Percentiles rank a stretch among this genome's conserved stretches.
These are phyloP conservation scores for Macrolepiota albuminosa DNA, from an alignment of 768 basidiomycete genomes.

Conservation along the genomic window DNA sequence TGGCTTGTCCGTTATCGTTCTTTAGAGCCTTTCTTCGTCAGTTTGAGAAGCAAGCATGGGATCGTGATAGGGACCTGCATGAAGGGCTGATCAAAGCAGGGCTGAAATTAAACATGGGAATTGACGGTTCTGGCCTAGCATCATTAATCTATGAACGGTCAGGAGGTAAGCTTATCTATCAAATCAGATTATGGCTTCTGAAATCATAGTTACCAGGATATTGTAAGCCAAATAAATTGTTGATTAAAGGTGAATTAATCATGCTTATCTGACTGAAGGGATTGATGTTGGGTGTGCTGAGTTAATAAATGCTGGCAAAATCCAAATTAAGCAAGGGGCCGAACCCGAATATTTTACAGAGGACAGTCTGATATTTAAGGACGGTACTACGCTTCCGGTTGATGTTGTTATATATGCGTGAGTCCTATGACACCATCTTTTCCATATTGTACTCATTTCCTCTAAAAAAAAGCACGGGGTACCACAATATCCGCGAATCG, in stretches of 20 bases:
- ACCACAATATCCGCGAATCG: conserved; percentile 24
- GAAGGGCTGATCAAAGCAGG: conserved; percentile 31
- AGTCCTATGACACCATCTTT: not conserved
- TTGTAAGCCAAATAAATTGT: not conserved
- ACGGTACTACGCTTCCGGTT: conserved; percentile 33
- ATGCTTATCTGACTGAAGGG: conserved; percentile 16
- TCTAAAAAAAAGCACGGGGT: conserved; percentile 19
- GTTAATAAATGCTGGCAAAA: conserved; percentile 47
- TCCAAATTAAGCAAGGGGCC: conserved; percentile 53
- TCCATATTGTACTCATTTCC: not conserved
- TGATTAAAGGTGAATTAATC: not conserved
- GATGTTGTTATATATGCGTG: conserved; percentile 45
- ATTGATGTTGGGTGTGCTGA: conserved; percentile 46
- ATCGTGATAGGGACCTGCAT: conserved; percentile 27
- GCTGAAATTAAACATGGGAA: conserved; percentile 30
- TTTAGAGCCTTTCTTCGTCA: conserved; percentile 16
- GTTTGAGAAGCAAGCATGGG: conserved; percentile 18
- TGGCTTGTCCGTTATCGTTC: conserved; percentile 20
- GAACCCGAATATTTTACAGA: conserved; percentile 32
- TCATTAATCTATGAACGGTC: conserved; percentile 23
- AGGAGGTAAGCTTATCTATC: conserved; percentile 23
- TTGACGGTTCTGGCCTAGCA: conserved; percentile 25
- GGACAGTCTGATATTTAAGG: conserved; percentile 31
- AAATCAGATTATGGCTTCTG: not conserved
- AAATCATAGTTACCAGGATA: not conserved